phyloP scores from a whole-genome alignment of 805 yeast species.

The Sugiyamaella boreocaroliniensis region DNA sequence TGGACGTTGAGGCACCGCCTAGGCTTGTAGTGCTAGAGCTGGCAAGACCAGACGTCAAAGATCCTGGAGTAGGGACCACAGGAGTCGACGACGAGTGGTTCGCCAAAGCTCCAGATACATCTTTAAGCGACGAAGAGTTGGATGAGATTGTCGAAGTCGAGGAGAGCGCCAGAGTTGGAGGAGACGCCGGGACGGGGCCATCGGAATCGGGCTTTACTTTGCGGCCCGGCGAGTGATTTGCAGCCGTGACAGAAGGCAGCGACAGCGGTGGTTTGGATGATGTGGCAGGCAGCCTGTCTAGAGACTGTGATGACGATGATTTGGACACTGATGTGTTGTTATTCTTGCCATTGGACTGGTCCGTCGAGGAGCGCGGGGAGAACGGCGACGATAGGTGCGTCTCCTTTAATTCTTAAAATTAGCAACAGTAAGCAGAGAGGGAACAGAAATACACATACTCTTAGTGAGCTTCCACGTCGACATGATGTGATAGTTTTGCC shows the following conservation, averaged over 20 bases:
- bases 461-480: constrained; percentile 43
- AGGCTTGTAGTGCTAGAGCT: neutral
- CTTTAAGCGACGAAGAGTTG: constrained; percentile 1
- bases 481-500: constrained; percentile 7
- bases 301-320: constrained; percentile 1
- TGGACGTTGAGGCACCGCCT: neutral
- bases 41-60: neutral
- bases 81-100: neutral
- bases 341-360: constrained; percentile 8
- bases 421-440: neutral
- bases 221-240: constrained; percentile 12
- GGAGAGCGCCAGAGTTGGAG: neutral
- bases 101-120: neutral
- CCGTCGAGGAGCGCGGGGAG: constrained; percentile 22
- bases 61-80: neutral
- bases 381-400: constrained; percentile 31
- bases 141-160: constrained; percentile 1
- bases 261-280: constrained; percentile 2
- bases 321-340: neutral
- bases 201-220: neutral
- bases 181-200: neutral
- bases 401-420: constrained; percentile 34
- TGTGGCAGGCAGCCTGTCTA: neutral
- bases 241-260: constrained; percentile 14
- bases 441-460: constrained; percentile 27